A percentile compares a stretch with the other conserved stretches of the same genome.
phyloP scores from a whole-genome alignment of 1,284 basidiomycete genomes.

The Farysia itapuensis region DNA sequence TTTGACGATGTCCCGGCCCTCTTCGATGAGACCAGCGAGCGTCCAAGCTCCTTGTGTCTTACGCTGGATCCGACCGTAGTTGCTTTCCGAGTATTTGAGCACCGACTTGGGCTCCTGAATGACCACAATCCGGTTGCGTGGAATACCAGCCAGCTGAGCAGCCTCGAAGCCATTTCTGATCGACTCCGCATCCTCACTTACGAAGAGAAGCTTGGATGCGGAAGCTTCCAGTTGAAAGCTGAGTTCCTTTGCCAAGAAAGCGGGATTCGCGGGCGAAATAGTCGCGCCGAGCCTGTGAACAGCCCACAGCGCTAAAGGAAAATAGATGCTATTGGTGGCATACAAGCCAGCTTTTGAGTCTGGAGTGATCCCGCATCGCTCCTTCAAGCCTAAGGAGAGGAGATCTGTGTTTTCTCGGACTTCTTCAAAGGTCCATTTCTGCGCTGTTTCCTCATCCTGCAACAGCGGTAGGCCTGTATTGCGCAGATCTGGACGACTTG shows the following conservation, averaged over 20 bases:
- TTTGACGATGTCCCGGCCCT: conserved; percentile 64
- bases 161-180: conserved; percentile 64
- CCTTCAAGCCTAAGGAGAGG: conserved; percentile 22
- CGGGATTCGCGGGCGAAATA: conserved; percentile 73
- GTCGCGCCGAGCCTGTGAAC: conserved; percentile 72
- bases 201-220: conserved; percentile 67
- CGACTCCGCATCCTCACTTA: conserved; percentile 64
- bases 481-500: conserved; percentile 33
- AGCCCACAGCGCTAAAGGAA: conserved; percentile 74
- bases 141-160: conserved; percentile 65
- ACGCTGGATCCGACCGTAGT: conserved; percentile 37
- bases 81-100: conserved; percentile 21
- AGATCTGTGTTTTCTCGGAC: conserved; percentile 30
- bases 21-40: conserved; percentile 64
- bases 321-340: conserved; percentile 64
- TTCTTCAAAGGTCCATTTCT: conserved; percentile 40
- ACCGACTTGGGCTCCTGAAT: conserved; percentile 31
- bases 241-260: conserved; percentile 71
- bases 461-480: conserved; percentile 37
- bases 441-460: conserved; percentile 45
- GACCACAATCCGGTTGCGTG: conserved; percentile 60
- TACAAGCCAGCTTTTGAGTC: conserved; percentile 37
- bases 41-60: conserved; percentile 42
- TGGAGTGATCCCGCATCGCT: conserved; percentile 13
- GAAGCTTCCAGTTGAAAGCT: conserved; percentile 62